phyloP scores from a whole-genome alignment of 1,284 basidiomycete species.

The Trametes polyzona region DNA sequence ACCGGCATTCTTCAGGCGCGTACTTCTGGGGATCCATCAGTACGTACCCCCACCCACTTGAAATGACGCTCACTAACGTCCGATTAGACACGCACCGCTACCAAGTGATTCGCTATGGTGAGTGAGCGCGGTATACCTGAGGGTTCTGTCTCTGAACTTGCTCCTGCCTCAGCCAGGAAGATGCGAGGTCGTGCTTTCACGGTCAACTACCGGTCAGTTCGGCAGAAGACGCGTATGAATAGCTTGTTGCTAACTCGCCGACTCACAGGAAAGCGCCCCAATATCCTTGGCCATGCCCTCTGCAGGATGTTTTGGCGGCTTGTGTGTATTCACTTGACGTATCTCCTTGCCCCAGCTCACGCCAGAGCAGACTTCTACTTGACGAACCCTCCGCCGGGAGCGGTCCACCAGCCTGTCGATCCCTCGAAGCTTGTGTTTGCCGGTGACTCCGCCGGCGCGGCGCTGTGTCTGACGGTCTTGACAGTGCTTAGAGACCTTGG shows the following conservation, averaged over 20 bases:
- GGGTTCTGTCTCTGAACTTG: not conserved
- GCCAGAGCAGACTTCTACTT: slow-evolving; percentile 73
- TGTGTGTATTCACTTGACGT: slow-evolving; percentile 45
- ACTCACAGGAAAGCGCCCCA: slow-evolving; percentile 74
- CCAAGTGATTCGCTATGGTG: slow-evolving; percentile 63
- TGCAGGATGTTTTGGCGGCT: slow-evolving; percentile 81
- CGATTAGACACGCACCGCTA: slow-evolving; percentile 71
- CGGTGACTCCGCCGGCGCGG: slow-evolving; percentile 87
- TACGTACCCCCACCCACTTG: slow-evolving; percentile 33
- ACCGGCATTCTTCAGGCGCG: slow-evolving; percentile 44
- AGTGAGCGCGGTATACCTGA: not conserved
- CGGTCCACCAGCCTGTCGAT: slow-evolving; percentile 69
- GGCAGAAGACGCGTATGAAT: not conserved
- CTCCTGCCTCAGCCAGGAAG: slow-evolving; percentile 58
- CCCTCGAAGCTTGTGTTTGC: slow-evolving; percentile 80
- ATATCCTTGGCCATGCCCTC: slow-evolving; percentile 86
- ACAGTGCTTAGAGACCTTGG: slow-evolving; percentile 80
- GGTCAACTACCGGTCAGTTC: slow-evolving; percentile 56
- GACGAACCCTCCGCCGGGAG: slow-evolving; percentile 70
- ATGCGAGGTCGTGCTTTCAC: slow-evolving; percentile 72
- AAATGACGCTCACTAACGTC: not conserved
- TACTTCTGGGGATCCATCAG: slow-evolving; percentile 73
- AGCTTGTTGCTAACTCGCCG: slow-evolving; percentile 12
- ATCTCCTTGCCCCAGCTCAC: not conserved
- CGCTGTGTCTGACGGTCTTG: slow-evolving; percentile 67